Percentiles rank a stretch among this genome's conserved stretches.
Evolutionary conservation across 1,284 basidiomycete genomes (phyloP).

Genomic region (Neonothopanus nambi): DNA sequence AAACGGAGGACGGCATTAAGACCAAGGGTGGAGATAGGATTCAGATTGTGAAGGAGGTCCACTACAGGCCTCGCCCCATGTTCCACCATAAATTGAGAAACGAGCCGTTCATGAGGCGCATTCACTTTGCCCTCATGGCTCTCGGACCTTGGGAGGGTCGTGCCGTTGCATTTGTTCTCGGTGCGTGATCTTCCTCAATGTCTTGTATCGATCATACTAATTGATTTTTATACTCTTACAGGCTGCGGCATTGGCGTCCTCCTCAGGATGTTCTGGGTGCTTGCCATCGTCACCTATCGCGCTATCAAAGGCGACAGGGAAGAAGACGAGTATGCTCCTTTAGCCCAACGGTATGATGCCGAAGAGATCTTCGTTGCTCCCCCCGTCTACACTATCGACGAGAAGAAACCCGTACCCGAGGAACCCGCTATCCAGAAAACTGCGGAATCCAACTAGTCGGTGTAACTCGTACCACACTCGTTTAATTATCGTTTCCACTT

Average conservation of each 20-base stretch:
- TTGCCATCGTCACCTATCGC: slow-evolving; percentile 60
- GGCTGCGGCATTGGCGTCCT: slow-evolving; percentile 80
- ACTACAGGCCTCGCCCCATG: slow-evolving; percentile 7
- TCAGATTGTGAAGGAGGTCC: slow-evolving; percentile 18
- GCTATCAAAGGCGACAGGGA: slow-evolving; percentile 43
- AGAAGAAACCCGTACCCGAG: slow-evolving; percentile 24
- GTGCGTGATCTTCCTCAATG: slow-evolving; percentile 38
- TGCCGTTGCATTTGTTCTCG: slow-evolving; percentile 75
- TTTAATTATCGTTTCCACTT: not conserved
- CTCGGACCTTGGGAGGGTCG: slow-evolving; percentile 82
- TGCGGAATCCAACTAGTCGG: not conserved
- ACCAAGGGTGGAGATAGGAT: slow-evolving; percentile 23
- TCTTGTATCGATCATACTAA: not conserved
- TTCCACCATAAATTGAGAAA: not conserved
- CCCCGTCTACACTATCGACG: slow-evolving; percentile 44
- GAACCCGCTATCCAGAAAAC: slow-evolving; percentile 6
- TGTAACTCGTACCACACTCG: not conserved
- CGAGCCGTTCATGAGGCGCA: slow-evolving; percentile 51
- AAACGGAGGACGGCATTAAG: slow-evolving; percentile 7
- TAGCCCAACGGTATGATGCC: slow-evolving; percentile 29
- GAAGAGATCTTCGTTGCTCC: slow-evolving; percentile 45
- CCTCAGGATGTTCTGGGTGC: slow-evolving; percentile 74
- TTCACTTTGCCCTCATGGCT: slow-evolving; percentile 62
- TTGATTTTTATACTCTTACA: slow-evolving; percentile 26
- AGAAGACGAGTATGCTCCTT: slow-evolving; percentile 39